Evolutionary conservation across 1,284 basidiomycete genomes (phyloP).

Genomic region (Gomphus sp.): DNA sequence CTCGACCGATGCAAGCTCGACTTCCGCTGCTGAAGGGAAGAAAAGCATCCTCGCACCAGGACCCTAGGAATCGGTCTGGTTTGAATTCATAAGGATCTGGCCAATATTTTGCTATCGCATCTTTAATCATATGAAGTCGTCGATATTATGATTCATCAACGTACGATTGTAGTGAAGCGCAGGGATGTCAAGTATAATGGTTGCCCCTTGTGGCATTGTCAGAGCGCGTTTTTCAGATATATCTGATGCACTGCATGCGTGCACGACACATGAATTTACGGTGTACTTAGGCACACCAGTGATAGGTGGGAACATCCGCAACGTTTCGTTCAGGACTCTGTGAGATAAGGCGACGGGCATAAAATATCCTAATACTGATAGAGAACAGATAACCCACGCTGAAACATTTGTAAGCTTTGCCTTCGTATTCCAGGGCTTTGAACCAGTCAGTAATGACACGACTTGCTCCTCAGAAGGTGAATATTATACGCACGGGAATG

Average conservation of each 20-base stretch:
- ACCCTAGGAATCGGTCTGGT: neutral
- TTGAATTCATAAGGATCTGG: neutral
- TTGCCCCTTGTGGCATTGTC: neutral
- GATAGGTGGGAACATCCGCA: slow-evolving; percentile 26
- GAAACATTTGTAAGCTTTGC: neutral
- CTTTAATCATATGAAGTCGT: too few species aligned
- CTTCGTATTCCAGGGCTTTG: too few species aligned
- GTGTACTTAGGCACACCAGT: slow-evolving; percentile 20
- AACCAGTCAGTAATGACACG: too few species aligned
- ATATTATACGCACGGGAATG: too few species aligned
- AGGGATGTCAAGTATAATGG: neutral
- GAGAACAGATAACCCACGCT: neutral
- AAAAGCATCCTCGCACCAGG: neutral
- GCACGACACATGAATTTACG: neutral
- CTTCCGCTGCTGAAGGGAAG: too few species aligned
- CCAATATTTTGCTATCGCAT: neutral
- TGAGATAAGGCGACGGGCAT: neutral
- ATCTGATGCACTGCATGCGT: neutral
- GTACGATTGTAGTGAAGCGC: neutral
- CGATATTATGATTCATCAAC: neutral
- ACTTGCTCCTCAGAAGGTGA: too few species aligned
- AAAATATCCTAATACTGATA: neutral
- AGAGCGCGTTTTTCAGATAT: neutral
- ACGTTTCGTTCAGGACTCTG: neutral
- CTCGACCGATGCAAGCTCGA: too few species aligned